Evolutionary conservation across 441 rosid genomes (phyloP).

Genomic region (Brassica hybrid): DNA sequence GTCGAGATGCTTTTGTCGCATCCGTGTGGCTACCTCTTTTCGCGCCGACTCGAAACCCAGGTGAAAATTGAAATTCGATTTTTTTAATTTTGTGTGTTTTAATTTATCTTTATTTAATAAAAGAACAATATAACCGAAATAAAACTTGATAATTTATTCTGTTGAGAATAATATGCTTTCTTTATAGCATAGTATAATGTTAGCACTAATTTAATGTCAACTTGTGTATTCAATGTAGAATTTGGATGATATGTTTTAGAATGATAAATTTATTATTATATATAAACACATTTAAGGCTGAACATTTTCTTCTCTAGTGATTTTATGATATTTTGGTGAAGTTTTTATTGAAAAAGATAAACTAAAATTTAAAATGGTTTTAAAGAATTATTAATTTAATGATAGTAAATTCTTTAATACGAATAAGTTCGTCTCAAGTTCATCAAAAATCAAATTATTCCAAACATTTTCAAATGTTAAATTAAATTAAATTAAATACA

Average conservation of each 20-base stretch:
- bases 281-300: no score
- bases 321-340: background rate
- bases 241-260: background rate
- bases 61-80: background rate
- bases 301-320: no score
- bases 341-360: background rate
- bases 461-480: background rate
- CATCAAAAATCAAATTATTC: background rate
- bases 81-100: background rate
- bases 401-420: background rate
- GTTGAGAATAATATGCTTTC: background rate
- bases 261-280: background rate
- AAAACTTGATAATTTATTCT: background rate
- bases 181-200: background rate
- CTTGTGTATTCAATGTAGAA: background rate
- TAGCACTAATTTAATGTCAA: background rate
- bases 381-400: no score
- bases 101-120: background rate
- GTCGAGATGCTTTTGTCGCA: background rate
- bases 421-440: background rate
- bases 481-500: no score
- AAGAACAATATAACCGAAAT: background rate
- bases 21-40: background rate
- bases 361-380: background rate
- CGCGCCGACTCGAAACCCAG: slow-evolving; percentile 2